phyloP scores from a whole-genome alignment of 2,329 filamentous ascomycete species.

The Alternaria postmessia region DNA sequence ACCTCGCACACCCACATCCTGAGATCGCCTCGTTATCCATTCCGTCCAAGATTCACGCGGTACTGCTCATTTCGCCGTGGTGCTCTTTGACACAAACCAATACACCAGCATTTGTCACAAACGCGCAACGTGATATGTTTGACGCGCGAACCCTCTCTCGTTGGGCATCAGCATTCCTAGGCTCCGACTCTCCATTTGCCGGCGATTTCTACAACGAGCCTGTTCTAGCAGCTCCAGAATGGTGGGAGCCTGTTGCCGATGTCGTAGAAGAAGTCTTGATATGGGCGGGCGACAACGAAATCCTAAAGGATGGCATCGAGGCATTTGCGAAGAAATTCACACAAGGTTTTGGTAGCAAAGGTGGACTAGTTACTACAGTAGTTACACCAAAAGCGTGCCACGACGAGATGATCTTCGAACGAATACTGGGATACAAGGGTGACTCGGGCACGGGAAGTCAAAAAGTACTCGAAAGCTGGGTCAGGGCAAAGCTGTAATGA shows the following conservation, averaged over 20 bases:
- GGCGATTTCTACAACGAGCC: constrained; percentile 64
- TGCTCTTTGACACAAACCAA: constrained; percentile 58
- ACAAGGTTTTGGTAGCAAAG: constrained; percentile 46
- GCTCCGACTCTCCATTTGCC: constrained; percentile 55
- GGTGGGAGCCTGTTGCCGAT: constrained; percentile 61
- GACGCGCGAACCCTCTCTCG: constrained; percentile 49
- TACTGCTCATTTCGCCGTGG: constrained; percentile 67
- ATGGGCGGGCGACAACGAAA: constrained; percentile 64
- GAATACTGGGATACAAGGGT: constrained; percentile 50
- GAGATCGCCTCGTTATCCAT: constrained; percentile 56
- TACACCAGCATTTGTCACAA: constrained; percentile 54
- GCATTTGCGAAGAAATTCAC: constrained; percentile 60
- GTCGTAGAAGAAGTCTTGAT: constrained; percentile 60
- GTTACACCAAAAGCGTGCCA: constrained; percentile 51
- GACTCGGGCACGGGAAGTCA: constrained; percentile 48
- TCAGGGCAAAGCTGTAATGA: constrained; percentile 46
- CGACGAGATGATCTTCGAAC: constrained; percentile 54
- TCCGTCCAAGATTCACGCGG: constrained; percentile 56
- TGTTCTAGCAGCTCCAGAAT: constrained; percentile 57
- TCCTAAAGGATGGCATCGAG: constrained; percentile 64
- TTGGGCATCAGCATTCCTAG: constrained; percentile 62
- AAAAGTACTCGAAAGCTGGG: constrained; percentile 50
- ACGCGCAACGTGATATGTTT: constrained; percentile 62
- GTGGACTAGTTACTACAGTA: constrained; percentile 44
- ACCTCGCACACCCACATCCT: constrained; percentile 65